phyloP scores from a whole-genome alignment of 805 yeast species.

The Yarrowia hollandica region DNA sequence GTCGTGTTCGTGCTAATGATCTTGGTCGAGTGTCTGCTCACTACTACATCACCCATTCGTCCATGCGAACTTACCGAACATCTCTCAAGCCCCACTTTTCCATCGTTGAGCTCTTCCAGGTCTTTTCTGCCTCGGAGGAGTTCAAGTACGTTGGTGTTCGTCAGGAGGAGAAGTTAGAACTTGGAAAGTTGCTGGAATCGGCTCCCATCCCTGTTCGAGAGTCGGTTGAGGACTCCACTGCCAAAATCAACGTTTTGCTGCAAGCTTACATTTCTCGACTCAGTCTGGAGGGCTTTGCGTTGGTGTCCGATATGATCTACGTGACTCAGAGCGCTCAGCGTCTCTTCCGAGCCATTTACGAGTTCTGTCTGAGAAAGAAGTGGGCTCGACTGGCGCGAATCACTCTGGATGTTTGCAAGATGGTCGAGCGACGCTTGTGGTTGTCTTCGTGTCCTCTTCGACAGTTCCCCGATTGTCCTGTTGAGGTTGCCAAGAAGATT shows the following conservation, averaged over 20 bases:
- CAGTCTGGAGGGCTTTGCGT: slow-evolving; percentile 79
- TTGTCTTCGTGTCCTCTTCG: slow-evolving; percentile 78
- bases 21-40: slow-evolving; percentile 83
- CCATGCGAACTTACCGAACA: slow-evolving; percentile 66
- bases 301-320: slow-evolving; percentile 90
- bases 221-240: slow-evolving; percentile 62
- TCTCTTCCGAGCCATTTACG: slow-evolving; percentile 79
- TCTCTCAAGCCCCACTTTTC: slow-evolving; percentile 64
- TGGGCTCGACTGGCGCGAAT: slow-evolving; percentile 68
- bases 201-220: slow-evolving; percentile 89
- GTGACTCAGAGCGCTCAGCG: slow-evolving; percentile 93
- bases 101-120: slow-evolving; percentile 70
- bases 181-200: slow-evolving; percentile 62
- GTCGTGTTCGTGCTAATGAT: slow-evolving; percentile 58
- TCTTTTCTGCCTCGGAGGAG: slow-evolving; percentile 81
- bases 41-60: slow-evolving; percentile 74
- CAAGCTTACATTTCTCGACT: slow-evolving; percentile 86
- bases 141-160: slow-evolving; percentile 81
- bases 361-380: slow-evolving; percentile 64
- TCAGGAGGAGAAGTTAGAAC: slow-evolving; percentile 78
- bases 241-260: slow-evolving; percentile 75
- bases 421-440: slow-evolving; percentile 85
- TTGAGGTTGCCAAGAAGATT: slow-evolving; percentile 65
- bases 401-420: slow-evolving; percentile 67
- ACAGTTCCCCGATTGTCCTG: slow-evolving; percentile 73